These are phyloP conservation scores for Lathyrus tuberosus DNA, from an alignment of 306 rosid species.

Conservation along the genomic window DNA sequence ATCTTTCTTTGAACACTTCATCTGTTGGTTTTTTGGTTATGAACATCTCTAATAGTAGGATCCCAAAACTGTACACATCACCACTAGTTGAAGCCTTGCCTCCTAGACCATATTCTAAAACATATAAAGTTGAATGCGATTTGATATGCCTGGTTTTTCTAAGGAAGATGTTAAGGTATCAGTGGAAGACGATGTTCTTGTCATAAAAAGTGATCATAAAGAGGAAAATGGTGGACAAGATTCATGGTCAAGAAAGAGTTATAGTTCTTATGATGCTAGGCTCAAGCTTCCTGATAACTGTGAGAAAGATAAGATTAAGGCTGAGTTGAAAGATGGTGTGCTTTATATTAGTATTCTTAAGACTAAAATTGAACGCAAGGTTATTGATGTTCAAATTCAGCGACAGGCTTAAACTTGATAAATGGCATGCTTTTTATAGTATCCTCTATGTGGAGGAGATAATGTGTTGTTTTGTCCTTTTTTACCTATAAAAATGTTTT, in stretches of 20 bases:
- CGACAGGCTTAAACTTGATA: constrained; percentile 29
- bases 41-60: constrained; percentile 48
- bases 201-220: too few relatives aligned
- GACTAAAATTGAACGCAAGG: constrained; percentile 72
- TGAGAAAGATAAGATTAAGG: too few relatives aligned
- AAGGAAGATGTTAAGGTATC: too few relatives aligned
- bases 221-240: too few relatives aligned
- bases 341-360: constrained; percentile 70
- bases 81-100: constrained; percentile 46
- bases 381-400: constrained; percentile 65
- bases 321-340: constrained; percentile 90
- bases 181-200: too few relatives aligned
- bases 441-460: not conserved
- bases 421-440: not conserved
- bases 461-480: not conserved
- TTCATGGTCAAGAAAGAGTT: too few relatives aligned
- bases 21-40: constrained; percentile 37
- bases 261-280: too few relatives aligned
- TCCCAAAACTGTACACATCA: constrained; percentile 52
- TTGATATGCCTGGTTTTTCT: too few relatives aligned
- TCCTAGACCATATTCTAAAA: too few relatives aligned
- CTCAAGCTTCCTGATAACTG: too few relatives aligned
- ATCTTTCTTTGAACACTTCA: too few relatives aligned
- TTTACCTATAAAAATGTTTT: not conserved
- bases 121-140: too few relatives aligned